phyloP scores from a whole-genome alignment of 2,329 filamentous ascomycete species.

The Neofusicoccum sp. region DNA sequence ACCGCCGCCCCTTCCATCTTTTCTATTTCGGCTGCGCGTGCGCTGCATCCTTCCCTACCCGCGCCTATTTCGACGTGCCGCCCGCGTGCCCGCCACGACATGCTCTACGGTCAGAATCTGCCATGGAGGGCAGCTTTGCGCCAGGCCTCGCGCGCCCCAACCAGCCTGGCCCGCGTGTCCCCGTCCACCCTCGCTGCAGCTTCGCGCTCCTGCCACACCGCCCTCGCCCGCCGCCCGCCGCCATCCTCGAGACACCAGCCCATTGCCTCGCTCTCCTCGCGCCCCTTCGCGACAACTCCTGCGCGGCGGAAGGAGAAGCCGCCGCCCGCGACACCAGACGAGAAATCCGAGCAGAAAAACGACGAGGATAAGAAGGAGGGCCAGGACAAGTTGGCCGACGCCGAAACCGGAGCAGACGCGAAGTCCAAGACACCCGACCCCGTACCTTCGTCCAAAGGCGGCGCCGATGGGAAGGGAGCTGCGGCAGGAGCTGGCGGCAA shows the following conservation, averaged over 20 bases:
- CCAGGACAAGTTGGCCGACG: constrained; percentile 42
- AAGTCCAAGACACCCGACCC: constrained; percentile 53
- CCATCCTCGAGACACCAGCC: constrained; percentile 34
- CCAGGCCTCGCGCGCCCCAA: constrained; percentile 45
- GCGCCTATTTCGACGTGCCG: neutral
- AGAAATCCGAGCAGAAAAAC: constrained; percentile 46
- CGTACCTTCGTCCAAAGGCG: constrained; percentile 50
- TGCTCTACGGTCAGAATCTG: constrained; percentile 64
- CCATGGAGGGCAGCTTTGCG: constrained; percentile 64
- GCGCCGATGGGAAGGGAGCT: constrained; percentile 57
- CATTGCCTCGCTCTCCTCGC: constrained; percentile 33
- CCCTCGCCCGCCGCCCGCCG: neutral
- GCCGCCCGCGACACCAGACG: constrained; percentile 47
- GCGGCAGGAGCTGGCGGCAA: constrained; percentile 61
- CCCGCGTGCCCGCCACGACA: constrained; percentile 29
- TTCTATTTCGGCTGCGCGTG: neutral
- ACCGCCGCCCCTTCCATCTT: neutral
- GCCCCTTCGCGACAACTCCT: constrained; percentile 27
- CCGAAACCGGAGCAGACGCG: constrained; percentile 37
- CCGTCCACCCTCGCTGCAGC: neutral
- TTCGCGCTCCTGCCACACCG: constrained; percentile 10
- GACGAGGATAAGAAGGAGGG: constrained; percentile 39
- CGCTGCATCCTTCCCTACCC: neutral
- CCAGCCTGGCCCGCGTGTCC: constrained; percentile 19
- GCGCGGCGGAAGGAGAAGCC: constrained; percentile 52